Percentiles rank a stretch among this genome's conserved stretches.
phyloP scores from a whole-genome alignment of 2,329 filamentous ascomycete species.

The Fragosphaeria purpurea region DNA sequence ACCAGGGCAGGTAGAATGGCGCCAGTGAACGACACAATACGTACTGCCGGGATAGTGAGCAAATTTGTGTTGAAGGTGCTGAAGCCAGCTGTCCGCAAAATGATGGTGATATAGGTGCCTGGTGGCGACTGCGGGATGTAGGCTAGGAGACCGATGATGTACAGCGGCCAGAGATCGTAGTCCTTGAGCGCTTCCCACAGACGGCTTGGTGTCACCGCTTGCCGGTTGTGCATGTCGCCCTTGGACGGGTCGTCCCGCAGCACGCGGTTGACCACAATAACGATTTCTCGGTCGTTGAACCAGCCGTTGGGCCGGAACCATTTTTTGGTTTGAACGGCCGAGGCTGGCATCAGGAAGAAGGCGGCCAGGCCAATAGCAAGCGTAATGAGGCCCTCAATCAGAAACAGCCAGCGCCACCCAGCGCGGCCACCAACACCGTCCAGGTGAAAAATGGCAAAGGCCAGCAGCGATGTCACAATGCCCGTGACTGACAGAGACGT shows the following conservation, averaged over 20 bases:
- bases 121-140: slow-evolving; percentile 4
- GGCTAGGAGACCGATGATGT: slow-evolving; percentile 8
- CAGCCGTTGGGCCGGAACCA: slow-evolving; percentile 38
- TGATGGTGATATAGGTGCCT: slow-evolving; percentile 8
- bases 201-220: slow-evolving; percentile 35
- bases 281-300: slow-evolving; percentile 42
- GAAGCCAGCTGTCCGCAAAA: slow-evolving; percentile 8
- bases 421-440: slow-evolving; percentile 21
- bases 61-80: slow-evolving; percentile 8
- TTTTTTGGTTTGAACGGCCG: slow-evolving; percentile 29
- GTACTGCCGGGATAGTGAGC: slow-evolving; percentile 27
- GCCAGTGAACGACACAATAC: slow-evolving; percentile 22
- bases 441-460: slow-evolving; percentile 24
- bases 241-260: slow-evolving; percentile 47
- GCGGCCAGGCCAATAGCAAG: slow-evolving; percentile 31
- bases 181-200: slow-evolving; percentile 9
- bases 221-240: slow-evolving; percentile 48
- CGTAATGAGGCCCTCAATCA: slow-evolving; percentile 43
- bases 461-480: slow-evolving; percentile 23
- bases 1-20: slow-evolving; percentile 24
- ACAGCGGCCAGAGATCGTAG: slow-evolving; percentile 13
- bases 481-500: slow-evolving; percentile 20
- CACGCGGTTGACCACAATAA: slow-evolving; percentile 48
- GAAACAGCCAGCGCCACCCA: slow-evolving; percentile 36
- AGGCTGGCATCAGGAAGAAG: slow-evolving; percentile 37